Conservation (phyloP, 2,329 filamentous ascomycete genomes). For the Nigrospora oryzae region DNA sequence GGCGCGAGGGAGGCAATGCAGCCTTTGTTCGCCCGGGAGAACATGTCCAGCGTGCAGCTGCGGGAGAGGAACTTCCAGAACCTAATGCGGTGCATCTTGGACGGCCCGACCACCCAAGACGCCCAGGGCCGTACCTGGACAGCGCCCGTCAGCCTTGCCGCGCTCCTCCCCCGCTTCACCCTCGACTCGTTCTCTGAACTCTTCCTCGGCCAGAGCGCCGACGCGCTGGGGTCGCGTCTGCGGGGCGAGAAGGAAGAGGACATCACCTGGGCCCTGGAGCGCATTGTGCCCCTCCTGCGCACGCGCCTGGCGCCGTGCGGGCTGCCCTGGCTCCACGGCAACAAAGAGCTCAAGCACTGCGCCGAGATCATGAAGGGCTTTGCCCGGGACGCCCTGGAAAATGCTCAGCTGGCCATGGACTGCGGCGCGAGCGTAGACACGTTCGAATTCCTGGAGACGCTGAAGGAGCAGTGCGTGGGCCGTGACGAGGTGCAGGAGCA, state of each 20-base stretch:
- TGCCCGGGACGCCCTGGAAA: not conserved
- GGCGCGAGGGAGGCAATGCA: not conserved
- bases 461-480: not conserved
- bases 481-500: not conserved
- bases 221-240: not conserved
- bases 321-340: not conserved
- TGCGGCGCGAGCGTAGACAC: not conserved
- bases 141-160: constrained; percentile 5
- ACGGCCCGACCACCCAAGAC: not conserved
- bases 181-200: constrained; percentile 47
- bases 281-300: not conserved
- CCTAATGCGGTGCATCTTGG: not conserved
- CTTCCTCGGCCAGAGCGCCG: constrained; percentile 39
- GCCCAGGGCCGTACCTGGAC: not conserved
- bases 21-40: not conserved
- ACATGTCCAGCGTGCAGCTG: not conserved
- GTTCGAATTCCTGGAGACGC: not conserved
- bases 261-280: not conserved
- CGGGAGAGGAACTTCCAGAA: not conserved
- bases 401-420: not conserved
- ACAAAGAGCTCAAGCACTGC: not conserved
- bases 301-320: not conserved
- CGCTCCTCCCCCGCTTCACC: constrained; percentile 43
- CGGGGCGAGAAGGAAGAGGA: not conserved
- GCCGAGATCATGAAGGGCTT: not conserved